Percentiles rank a stretch among this genome's conserved stretches.
Conservation (phyloP, 2,329 filamentous ascomycete species). For the Neonectria faginata region DNA sequence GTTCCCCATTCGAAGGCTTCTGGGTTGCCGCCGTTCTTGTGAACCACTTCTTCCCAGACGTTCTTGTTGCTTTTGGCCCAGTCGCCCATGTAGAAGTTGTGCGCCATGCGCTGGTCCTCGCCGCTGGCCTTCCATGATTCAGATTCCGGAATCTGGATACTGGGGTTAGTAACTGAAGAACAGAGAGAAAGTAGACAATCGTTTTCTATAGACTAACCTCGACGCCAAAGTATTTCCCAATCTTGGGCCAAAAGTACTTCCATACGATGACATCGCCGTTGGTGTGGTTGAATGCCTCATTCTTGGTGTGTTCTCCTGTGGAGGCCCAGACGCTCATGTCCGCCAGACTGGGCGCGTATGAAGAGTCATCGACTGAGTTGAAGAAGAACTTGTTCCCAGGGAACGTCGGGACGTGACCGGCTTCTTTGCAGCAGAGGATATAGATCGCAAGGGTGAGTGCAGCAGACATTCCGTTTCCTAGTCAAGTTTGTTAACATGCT, state of each 20-base stretch:
- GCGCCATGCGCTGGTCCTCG: conserved; percentile 30
- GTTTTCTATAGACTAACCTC: conserved; percentile 12
- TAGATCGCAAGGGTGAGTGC: conserved; percentile 34
- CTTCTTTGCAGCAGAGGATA: conserved; percentile 31
- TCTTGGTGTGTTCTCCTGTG: conserved; percentile 24
- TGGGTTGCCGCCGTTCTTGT: conserved; percentile 29
- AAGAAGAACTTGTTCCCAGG: conserved; percentile 36
- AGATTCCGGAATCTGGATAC: conserved; percentile 19
- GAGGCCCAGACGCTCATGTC: conserved; percentile 31
- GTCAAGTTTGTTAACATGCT: background rate
- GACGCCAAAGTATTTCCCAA: conserved; percentile 22
- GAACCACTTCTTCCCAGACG: conserved; percentile 33
- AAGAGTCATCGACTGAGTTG: conserved; percentile 29
- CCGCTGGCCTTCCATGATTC: conserved; percentile 31
- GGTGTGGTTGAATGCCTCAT: conserved; percentile 33
- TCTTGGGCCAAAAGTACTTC: conserved; percentile 30
- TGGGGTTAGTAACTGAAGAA: background rate
- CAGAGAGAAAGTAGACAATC: too few relatives aligned
- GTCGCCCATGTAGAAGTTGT: conserved; percentile 35
- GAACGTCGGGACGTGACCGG: conserved; percentile 27
- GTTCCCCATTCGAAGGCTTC: conserved; percentile 36
- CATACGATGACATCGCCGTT: conserved; percentile 32
- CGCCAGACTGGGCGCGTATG: conserved; percentile 32
- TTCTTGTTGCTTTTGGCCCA: conserved; percentile 35
- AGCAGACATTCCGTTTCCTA: conserved; percentile 36